phyloP scores from a whole-genome alignment of 2,329 filamentous ascomycete species.

The Aspergillus sp. region DNA sequence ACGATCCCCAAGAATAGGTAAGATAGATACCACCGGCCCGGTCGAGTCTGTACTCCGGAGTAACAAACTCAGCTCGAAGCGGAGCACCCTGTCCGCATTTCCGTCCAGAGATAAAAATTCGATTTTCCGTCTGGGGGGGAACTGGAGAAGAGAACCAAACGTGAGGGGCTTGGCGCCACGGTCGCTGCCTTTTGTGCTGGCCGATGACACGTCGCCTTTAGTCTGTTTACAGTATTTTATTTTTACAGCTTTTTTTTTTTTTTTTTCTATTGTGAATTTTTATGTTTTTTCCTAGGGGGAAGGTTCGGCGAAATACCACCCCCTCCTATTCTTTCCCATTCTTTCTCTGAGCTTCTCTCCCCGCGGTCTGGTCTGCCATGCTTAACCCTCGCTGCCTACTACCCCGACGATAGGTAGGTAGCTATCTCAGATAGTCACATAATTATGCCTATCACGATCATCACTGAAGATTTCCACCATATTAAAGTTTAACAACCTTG shows the following conservation, averaged over 20 bases:
- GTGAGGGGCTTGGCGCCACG: conserved; percentile 11
- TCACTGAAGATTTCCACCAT: not conserved
- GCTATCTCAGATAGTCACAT: not conserved
- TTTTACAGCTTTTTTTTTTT: not conserved
- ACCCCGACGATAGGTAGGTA: not conserved
- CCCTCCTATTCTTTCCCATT: too few species aligned
- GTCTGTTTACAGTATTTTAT: not conserved
- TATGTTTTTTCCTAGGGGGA: not conserved
- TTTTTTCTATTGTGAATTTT: not conserved
- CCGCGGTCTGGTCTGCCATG: not conserved
- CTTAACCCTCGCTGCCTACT: not conserved
- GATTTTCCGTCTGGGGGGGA: conserved; percentile 3
- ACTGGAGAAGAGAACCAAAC: not conserved
- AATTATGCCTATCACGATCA: not conserved
- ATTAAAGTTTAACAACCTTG: not conserved
- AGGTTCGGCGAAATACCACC: conserved; percentile 10
- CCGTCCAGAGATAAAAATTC: not conserved
- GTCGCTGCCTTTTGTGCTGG: not conserved
- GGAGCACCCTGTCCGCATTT: not conserved
- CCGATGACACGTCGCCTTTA: conserved; percentile 22
- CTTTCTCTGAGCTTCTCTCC: not conserved
- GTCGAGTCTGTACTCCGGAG: not conserved
- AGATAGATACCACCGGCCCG: not conserved
- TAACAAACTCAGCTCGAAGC: not conserved
- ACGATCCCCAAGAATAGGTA: too few species aligned